Base-by-base conservation (phyloP, 805 yeast genomes). In the Kuraishia piskuri region DNA sequence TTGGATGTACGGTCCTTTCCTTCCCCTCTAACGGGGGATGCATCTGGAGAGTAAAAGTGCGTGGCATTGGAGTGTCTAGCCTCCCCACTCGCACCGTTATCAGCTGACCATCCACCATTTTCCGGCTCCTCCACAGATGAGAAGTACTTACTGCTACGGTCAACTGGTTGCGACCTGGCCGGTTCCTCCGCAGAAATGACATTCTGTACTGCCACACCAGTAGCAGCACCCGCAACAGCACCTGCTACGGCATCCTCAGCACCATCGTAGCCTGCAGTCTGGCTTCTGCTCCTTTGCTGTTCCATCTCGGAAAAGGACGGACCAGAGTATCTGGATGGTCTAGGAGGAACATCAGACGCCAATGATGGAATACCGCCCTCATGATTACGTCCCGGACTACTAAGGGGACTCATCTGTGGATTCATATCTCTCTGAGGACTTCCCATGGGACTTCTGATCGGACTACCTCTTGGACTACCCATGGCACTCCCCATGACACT, bases 1-100 rank as follows among this genome's bases (percentile, higher is more conserved):
- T 59, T 62, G 21, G 69, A 60, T 20, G 61, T 61, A 46, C 64
- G 61, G 21, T 58, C 57, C 14, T 22, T 22, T n/a, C 22, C 24
- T 12, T 24, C 46, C 14, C n/a, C 25, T 46, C 23, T 14, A 21
- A 46, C 26, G 46, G 24, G 22, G 31, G 51, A 24, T 2, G 8
- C 25, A 23, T 24, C 31, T n/a, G 37, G 31, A 4, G 20, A 21
- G 25, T n/a, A 40, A 19, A 4, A 20, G 12, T 24, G 49, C 12
- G 48, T 26, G 25, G 52, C 45, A 22, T 26, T n/a, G 25, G 44
- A 24, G n/a, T 57, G 59, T 2, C 57, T 57, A 7, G 58, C 54
- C 22, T 48, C 50, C 45, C 54, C 44, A 9, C 53, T 50, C 14
- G 51, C 31, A 25, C 31, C 31, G 10, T 25, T 25, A 25, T 25